These are phyloP conservation scores for Metarhizium sp. DNA, from an alignment of 2,329 filamentous ascomycete genomes.

Conservation along the genomic window DNA sequence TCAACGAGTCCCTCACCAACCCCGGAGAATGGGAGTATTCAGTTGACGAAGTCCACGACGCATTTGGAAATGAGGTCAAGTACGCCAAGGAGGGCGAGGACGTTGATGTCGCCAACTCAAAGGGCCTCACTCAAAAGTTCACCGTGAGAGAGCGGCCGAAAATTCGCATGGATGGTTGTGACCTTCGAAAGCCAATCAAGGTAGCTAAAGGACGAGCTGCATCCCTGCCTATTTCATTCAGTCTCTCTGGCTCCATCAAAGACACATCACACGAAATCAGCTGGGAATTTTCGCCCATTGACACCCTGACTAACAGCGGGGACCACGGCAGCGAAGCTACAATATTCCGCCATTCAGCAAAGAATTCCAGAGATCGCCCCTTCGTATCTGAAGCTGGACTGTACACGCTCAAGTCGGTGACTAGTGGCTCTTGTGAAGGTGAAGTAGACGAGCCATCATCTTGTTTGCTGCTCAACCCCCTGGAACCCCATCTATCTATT, in stretches of 20 bases:
- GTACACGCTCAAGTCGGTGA: slow-evolving; percentile 74
- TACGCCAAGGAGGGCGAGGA: slow-evolving; percentile 63
- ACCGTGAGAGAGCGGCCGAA: slow-evolving; percentile 79
- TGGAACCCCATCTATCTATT: slow-evolving; percentile 71
- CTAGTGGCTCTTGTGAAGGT: slow-evolving; percentile 72
- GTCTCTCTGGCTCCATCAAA: slow-evolving; percentile 45
- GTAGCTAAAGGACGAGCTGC: slow-evolving; percentile 65
- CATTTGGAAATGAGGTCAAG: slow-evolving; percentile 74
- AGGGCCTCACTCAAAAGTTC: slow-evolving; percentile 66
- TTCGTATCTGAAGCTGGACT: slow-evolving; percentile 69
- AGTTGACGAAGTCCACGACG: slow-evolving; percentile 87
- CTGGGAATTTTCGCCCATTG: slow-evolving; percentile 74
- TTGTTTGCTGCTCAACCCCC: slow-evolving; percentile 85
- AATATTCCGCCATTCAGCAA: slow-evolving; percentile 49
- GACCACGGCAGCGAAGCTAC: slow-evolving; percentile 56
- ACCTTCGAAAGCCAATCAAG: slow-evolving; percentile 70
- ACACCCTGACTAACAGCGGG: slow-evolving; percentile 57
- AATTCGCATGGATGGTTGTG: slow-evolving; percentile 63
- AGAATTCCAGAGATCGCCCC: slow-evolving; percentile 53
- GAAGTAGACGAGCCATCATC: slow-evolving; percentile 90
- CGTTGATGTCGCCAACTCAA: slow-evolving; percentile 51
- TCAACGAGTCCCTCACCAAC: slow-evolving; percentile 81
- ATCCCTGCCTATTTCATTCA: slow-evolving; percentile 63
- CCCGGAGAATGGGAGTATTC: slow-evolving; percentile 82
- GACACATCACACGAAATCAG: slow-evolving; percentile 63